phyloP scores from a whole-genome alignment of 352 stramenopile species.

The Albugo laibachii region DNA sequence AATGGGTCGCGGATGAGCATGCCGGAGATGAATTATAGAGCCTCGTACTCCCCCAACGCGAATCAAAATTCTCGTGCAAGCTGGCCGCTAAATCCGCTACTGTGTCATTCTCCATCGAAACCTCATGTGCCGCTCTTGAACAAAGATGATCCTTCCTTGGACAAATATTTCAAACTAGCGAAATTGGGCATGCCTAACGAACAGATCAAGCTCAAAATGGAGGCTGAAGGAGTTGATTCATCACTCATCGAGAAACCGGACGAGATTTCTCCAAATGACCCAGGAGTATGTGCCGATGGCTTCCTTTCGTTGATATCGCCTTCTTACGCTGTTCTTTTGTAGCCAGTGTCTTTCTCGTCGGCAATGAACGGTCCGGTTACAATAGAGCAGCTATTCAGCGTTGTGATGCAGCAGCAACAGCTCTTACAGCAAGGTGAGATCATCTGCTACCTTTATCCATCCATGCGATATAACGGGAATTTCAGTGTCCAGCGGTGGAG shows the following conservation, averaged over 20 bases:
- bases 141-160: slow-evolving; percentile 47
- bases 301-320: neutral
- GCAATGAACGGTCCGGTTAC: slow-evolving; percentile 19
- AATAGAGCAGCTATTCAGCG: slow-evolving; percentile 74
- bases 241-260: slow-evolving; percentile 44
- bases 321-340: neutral
- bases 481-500: neutral
- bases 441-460: neutral
- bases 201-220: slow-evolving; percentile 74
- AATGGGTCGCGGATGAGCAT: slow-evolving; percentile 11
- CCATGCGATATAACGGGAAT: neutral
- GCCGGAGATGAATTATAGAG: slow-evolving; percentile 7
- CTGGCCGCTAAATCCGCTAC: neutral
- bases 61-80: too few species aligned
- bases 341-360: slow-evolving; percentile 15
- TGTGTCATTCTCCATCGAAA: slow-evolving; percentile 11
- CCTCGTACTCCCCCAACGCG: neutral
- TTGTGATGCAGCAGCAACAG: slow-evolving; percentile 77
- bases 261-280: slow-evolving; percentile 59
- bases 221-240: slow-evolving; percentile 35
- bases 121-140: slow-evolving; percentile 35
- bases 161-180: slow-evolving; percentile 70
- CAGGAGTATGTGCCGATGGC: slow-evolving; percentile 19
- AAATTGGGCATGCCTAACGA: slow-evolving; percentile 68
- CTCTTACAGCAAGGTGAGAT: slow-evolving; percentile 63